A percentile compares a stretch with the other conserved stretches of the same genome.
These are phyloP conservation scores for Penicillium sp. DNA, from an alignment of 2,329 filamentous ascomycete genomes.

Conservation along the genomic window DNA sequence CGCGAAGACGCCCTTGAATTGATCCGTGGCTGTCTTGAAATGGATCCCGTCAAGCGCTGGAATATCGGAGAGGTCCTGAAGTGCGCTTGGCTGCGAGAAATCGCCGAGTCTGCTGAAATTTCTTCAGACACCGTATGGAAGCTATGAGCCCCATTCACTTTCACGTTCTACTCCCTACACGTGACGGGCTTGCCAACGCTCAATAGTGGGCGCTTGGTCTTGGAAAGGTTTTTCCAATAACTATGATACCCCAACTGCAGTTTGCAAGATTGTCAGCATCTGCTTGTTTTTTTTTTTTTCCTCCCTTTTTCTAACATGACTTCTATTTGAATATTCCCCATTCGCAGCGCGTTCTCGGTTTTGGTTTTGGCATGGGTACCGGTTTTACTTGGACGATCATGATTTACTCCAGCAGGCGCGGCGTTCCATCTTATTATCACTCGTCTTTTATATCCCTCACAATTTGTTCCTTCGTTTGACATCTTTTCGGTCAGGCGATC, in stretches of 20 bases:
- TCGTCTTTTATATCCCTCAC: neutral
- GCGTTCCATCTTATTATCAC: constrained; percentile 10
- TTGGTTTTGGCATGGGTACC: neutral
- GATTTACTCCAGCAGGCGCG: constrained; percentile 15
- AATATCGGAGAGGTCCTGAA: constrained; percentile 58
- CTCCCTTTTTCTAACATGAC: neutral
- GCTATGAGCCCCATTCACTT: constrained; percentile 29
- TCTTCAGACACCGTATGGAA: constrained; percentile 38
- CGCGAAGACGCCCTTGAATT: constrained; percentile 57
- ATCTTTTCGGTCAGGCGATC: neutral
- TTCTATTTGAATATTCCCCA: constrained; percentile 2
- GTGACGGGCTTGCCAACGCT: neutral
- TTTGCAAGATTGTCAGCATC: neutral
- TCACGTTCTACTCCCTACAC: neutral
- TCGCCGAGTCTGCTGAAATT: constrained; percentile 32
- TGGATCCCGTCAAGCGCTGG: constrained; percentile 58
- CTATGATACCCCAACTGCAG: constrained; percentile 33
- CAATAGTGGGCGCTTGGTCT: too few relatives aligned
- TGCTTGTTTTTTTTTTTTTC: neutral
- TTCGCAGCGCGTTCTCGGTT: constrained; percentile 1
- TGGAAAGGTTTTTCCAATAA: constrained; percentile 16
- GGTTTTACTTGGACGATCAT: constrained; percentile 10
- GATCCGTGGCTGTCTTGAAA: constrained; percentile 60
- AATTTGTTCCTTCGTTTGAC: neutral
- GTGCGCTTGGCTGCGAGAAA: constrained; percentile 56